A percentile compares a stretch with the other conserved stretches of the same genome.
phyloP scores from a whole-genome alignment of 2,329 filamentous ascomycete species.

The Cladorrhinum sp. region DNA sequence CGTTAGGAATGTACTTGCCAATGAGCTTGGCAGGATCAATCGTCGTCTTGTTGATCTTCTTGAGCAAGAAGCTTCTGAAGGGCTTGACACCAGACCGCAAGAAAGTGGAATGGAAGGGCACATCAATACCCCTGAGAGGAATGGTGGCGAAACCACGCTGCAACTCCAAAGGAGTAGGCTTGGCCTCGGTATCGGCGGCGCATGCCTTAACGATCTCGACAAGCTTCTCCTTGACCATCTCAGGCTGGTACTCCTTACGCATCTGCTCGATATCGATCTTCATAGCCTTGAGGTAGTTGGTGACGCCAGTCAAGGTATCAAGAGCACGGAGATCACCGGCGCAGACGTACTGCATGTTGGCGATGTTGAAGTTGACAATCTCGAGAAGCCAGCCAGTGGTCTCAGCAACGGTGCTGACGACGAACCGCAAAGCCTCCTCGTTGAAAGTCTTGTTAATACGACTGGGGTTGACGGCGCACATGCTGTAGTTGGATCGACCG shows the following conservation, averaged over 20 bases:
- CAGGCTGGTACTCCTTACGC: conserved; percentile 79
- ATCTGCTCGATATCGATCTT: conserved; percentile 96
- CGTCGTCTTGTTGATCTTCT: conserved; percentile 99
- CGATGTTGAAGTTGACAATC: conserved; percentile 95
- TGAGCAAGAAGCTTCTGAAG: conserved; percentile 95
- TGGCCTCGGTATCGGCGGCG: conserved; percentile 80
- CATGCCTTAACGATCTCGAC: conserved; percentile 88
- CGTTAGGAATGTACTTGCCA: conserved; percentile 99
- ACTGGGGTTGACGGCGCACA: conserved; percentile 98
- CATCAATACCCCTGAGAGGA: conserved; percentile 93
- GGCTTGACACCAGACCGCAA: conserved; percentile 97
- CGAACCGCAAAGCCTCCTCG: conserved; percentile 93
- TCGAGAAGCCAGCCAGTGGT: conserved; percentile 94
- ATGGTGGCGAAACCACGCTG: conserved; percentile 97
- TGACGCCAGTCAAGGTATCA: conserved; percentile 73
- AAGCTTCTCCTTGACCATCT: conserved; percentile 87
- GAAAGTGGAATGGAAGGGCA: conserved; percentile 99
- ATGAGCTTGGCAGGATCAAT: conserved; percentile 96
- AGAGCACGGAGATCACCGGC: conserved; percentile 68
- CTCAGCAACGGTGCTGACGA: conserved; percentile 92
- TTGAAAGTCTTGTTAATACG: conserved; percentile 98
- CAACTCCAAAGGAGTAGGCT: conserved; percentile 83
- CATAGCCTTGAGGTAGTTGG: conserved; percentile 93
- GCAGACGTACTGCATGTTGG: conserved; percentile 73
- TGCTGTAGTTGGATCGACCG: conserved; percentile 96